phyloP scores from a whole-genome alignment of 805 yeast genomes.

The Barnettozyma wickerhamii region DNA sequence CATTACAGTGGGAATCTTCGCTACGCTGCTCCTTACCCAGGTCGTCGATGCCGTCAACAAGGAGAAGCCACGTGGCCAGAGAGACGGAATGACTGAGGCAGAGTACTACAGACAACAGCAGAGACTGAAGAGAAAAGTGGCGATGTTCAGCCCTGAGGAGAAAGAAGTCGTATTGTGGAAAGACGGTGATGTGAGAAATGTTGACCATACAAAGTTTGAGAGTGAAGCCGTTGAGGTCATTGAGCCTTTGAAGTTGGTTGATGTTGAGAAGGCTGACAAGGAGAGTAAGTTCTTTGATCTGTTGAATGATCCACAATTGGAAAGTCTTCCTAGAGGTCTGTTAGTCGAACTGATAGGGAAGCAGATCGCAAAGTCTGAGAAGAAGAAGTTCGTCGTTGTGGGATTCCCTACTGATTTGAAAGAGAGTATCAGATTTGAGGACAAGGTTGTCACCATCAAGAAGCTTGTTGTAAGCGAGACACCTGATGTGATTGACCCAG shows the following conservation, averaged over 20 bases:
- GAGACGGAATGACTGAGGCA: slow-evolving; percentile 28
- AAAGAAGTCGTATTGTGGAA: slow-evolving; percentile 40
- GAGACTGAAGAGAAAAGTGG: slow-evolving; percentile 47
- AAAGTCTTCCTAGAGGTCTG: slow-evolving; percentile 32
- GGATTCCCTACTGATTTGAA: slow-evolving; percentile 59
- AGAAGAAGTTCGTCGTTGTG: slow-evolving; percentile 40
- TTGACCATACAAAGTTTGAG: slow-evolving; percentile 13
- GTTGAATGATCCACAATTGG: slow-evolving; percentile 34
- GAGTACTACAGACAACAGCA: slow-evolving; percentile 42
- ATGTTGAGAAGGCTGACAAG: slow-evolving; percentile 39
- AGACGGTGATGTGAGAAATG: slow-evolving; percentile 12
- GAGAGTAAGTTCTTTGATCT: slow-evolving; percentile 47
- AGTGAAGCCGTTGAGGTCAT: slow-evolving; percentile 31
- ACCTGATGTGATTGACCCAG: slow-evolving; percentile 36
- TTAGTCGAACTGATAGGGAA: slow-evolving; percentile 29
- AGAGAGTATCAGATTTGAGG: slow-evolving; percentile 71
- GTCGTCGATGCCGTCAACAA: slow-evolving; percentile 34
- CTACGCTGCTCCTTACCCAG: slow-evolving; percentile 38
- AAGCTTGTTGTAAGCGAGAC: slow-evolving; percentile 30
- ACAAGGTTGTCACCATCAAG: slow-evolving; percentile 51
- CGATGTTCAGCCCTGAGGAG: slow-evolving; percentile 37
- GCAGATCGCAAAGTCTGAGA: slow-evolving; percentile 24
- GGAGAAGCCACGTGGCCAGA: slow-evolving; percentile 26
- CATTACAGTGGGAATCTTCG: slow-evolving; percentile 39
- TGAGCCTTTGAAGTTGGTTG: slow-evolving; percentile 48